These are phyloP conservation scores for Hymenoscyphus occultus DNA, from an alignment of 2,329 filamentous ascomycete genomes.

Conservation along the genomic window DNA sequence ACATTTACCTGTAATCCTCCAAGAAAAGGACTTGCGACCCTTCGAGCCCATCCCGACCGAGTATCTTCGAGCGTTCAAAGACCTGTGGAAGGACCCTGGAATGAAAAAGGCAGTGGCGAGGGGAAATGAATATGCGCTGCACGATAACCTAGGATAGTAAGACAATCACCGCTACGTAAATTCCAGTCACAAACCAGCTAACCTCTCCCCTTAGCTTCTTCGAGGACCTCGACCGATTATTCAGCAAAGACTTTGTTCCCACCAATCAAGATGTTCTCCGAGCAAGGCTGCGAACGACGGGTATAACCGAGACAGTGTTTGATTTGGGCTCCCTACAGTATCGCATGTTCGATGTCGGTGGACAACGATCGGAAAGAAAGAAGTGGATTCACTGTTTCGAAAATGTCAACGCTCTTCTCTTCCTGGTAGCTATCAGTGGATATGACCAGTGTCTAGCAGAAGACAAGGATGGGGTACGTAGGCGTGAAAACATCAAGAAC, in stretches of 20 bases:
- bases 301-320: constrained; percentile 93
- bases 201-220: constrained; percentile 66
- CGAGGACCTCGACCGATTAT: constrained; percentile 70
- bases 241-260: constrained; percentile 75
- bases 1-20: constrained; percentile 72
- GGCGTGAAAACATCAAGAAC: constrained; percentile 2
- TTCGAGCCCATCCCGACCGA: constrained; percentile 77
- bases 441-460: constrained; percentile 96
- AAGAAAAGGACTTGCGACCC: constrained; percentile 77
- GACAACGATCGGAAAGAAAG: constrained; percentile 71
- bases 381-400: constrained; percentile 81
- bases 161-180: constrained; percentile 38
- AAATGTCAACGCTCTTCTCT: constrained; percentile 81
- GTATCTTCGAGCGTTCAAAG: constrained; percentile 77
- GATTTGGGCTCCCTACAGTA: constrained; percentile 90
- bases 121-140: constrained; percentile 93
- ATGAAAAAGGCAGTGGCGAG: constrained; percentile 86
- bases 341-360: constrained; percentile 82
- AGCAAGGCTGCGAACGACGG: constrained; percentile 85
- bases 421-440: constrained; percentile 91
- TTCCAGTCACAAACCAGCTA: constrained; percentile 15
- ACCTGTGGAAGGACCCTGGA: constrained; percentile 78
- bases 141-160: constrained; percentile 94
- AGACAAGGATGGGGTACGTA: constrained; percentile 87
- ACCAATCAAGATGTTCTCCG: constrained; percentile 93